Conservation (phyloP, 495 filamentous ascomycete species). For the Jackrogersella minutella region DNA sequence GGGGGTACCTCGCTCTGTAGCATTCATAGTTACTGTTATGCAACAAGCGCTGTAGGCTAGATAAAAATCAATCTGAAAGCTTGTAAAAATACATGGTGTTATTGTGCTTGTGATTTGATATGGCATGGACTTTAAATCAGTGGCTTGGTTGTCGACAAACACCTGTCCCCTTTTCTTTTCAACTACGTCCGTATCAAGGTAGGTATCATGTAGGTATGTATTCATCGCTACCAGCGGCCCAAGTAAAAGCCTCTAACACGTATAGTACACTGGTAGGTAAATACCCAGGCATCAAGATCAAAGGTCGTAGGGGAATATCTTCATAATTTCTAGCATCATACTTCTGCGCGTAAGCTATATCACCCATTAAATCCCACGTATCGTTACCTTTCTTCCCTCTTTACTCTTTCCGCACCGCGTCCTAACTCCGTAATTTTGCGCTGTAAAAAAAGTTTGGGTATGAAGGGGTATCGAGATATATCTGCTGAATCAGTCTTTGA, state of each 20-base stretch:
- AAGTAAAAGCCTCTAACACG: not conserved
- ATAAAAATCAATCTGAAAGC: not conserved
- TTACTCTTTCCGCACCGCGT: not conserved
- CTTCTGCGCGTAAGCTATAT: not conserved
- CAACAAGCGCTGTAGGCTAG: constrained; percentile 8
- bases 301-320: not conserved
- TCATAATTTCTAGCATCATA: constrained; percentile 7
- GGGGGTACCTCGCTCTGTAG: not conserved
- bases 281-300: not conserved
- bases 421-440: constrained; percentile 25
- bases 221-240: not conserved
- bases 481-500: constrained; percentile 30
- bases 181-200: not conserved
- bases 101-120: not conserved
- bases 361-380: constrained; percentile 15
- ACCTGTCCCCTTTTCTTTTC: too few species aligned
- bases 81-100: not conserved
- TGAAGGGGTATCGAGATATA: constrained; percentile 36
- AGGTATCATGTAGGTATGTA: too few species aligned
- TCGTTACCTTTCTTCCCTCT: not conserved
- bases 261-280: not conserved
- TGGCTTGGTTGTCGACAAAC: not conserved
- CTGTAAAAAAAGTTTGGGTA: constrained; percentile 16
- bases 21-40: constrained; percentile 11
- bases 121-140: not conserved